Evolutionary conservation across 345 rosid species (phyloP).

Genomic region (Pseudoturritis turrita): DNA sequence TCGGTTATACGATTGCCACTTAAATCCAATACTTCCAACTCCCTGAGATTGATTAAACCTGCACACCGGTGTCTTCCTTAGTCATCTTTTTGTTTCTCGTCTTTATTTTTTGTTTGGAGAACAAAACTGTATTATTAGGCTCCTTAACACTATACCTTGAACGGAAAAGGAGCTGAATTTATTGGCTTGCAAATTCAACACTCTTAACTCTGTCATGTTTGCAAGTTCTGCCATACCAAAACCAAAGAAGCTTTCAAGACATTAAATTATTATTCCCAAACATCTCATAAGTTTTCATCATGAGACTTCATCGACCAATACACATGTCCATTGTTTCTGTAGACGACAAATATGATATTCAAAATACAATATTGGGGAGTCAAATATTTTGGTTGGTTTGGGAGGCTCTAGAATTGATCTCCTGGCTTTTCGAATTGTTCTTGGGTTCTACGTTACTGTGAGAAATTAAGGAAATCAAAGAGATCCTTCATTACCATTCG

Average conservation of each 20-base stretch:
- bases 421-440: no score
- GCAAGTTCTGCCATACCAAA: not conserved
- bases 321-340: no score
- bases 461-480: not conserved
- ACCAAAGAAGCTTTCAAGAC: not conserved
- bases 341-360: no score
- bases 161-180: slow-evolving; percentile 11
- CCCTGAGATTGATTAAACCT: not conserved
- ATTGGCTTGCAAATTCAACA: slow-evolving; percentile 4
- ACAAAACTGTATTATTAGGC: no score
- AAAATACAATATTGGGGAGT: no score
- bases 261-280: not conserved
- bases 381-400: no score
- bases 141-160: slow-evolving; percentile 6
- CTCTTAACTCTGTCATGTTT: slow-evolving; percentile 6
- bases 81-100: not conserved
- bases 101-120: no score
- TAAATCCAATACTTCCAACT: slow-evolving; percentile 5
- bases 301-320: no score
- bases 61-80: not conserved
- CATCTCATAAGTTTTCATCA: no score
- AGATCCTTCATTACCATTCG: not conserved
- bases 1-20: slow-evolving; percentile 2
- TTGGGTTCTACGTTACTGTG: no score
- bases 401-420: no score